phyloP scores from a whole-genome alignment of 495 filamentous ascomycete species.

The Daldinia loculata region DNA sequence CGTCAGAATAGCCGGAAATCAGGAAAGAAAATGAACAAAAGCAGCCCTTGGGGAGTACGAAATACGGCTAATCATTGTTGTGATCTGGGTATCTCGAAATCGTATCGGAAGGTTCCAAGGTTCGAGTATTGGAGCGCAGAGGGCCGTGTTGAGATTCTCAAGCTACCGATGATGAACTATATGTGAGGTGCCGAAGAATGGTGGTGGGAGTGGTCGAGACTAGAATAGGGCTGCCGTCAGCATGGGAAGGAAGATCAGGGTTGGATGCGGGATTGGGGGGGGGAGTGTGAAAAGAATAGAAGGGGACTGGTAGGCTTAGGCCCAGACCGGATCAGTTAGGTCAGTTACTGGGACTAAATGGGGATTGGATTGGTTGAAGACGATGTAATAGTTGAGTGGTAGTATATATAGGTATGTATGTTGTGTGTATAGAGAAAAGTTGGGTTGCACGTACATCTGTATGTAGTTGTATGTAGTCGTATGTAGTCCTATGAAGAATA shows the following conservation, averaged over 20 bases:
- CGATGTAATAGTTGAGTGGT: slow-evolving; percentile 2
- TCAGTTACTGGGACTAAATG: slow-evolving; percentile 21
- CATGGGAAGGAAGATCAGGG: slow-evolving; percentile 30
- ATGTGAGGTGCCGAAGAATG: slow-evolving; percentile 25
- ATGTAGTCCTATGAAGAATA: neutral
- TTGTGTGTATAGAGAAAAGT: slow-evolving; percentile 14
- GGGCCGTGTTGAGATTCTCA: slow-evolving; percentile 18
- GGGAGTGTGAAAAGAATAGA: slow-evolving; percentile 21
- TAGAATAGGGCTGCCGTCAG: slow-evolving; percentile 43
- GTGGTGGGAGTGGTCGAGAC: slow-evolving; percentile 33
- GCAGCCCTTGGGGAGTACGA: slow-evolving; percentile 57
- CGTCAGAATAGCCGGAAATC: slow-evolving; percentile 46
- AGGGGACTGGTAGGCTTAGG: slow-evolving; percentile 24
- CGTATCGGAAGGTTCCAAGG: slow-evolving; percentile 23
- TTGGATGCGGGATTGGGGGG: slow-evolving; percentile 28
- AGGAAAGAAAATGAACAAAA: slow-evolving; percentile 59
- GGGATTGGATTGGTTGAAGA: slow-evolving; percentile 20
- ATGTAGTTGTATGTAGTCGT: slow-evolving; percentile 1
- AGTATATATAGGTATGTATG: neutral
- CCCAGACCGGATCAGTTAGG: slow-evolving; percentile 10
- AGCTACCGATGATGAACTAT: slow-evolving; percentile 17
- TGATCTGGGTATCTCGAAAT: slow-evolving; percentile 39
- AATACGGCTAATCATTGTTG: slow-evolving; percentile 62
- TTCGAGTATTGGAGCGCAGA: slow-evolving; percentile 24
- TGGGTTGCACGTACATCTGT: slow-evolving; percentile 40